phyloP scores from a whole-genome alignment of 106 monocot genomes.

The Dendrobium huoshanense region DNA sequence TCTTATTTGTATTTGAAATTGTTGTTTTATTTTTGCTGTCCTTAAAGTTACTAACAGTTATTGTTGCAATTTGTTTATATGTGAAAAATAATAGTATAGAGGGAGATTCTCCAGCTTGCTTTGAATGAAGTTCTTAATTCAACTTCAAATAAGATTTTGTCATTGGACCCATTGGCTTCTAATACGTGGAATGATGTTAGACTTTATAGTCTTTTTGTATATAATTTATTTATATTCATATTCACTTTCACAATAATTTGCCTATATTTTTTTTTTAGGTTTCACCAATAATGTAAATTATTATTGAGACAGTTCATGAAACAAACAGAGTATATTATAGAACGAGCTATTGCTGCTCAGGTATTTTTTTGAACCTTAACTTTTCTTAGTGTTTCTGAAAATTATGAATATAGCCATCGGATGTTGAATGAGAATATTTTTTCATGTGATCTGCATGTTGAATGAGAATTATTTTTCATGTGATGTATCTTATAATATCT shows the following conservation, averaged over 20 bases:
- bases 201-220: background rate
- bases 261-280: background rate
- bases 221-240: too few relatives aligned
- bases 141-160: conserved; percentile 33
- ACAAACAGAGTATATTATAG: conserved; percentile 9
- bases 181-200: conserved; percentile 80
- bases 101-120: conserved; percentile 54
- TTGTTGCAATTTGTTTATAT: conserved; percentile 80
- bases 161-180: conserved; percentile 75
- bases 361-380: background rate
- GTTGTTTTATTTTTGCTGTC: conserved; percentile 46
- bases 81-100: conserved; percentile 61
- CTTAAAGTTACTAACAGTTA: conserved; percentile 77
- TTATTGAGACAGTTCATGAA: conserved; percentile 21
- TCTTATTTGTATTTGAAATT: background rate
- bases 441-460: too few relatives aligned
- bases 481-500: too few relatives aligned
- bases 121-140: conserved; percentile 29
- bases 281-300: conserved; percentile 13
- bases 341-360: background rate
- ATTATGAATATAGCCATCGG: too few relatives aligned
- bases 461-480: too few relatives aligned
- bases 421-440: too few relatives aligned
- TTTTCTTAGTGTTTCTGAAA: too few relatives aligned
- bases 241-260: too few relatives aligned